Conservation (phyloP, 202 grass and related monocot species). For the Bolboschoenoplectus hybrid region DNA sequence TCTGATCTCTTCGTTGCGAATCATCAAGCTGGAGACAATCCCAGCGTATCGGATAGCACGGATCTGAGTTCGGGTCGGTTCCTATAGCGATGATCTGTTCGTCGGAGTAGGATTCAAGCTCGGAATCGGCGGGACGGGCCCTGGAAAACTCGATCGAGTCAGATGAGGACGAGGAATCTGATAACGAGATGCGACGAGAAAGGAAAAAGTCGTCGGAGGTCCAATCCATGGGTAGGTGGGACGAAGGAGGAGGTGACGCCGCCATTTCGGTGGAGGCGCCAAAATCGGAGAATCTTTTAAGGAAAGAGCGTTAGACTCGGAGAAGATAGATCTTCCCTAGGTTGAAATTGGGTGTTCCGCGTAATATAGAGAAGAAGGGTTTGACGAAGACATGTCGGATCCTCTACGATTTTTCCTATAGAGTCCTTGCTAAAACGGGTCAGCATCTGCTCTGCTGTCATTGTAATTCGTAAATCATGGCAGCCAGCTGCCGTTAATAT, state of each 20-base stretch:
- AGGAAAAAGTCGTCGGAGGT: slow-evolving; percentile 36
- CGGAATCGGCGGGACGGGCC: slow-evolving; percentile 20
- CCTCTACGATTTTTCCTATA: not conserved
- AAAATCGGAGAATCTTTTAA: slow-evolving; percentile 17
- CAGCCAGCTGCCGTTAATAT: too few species aligned
- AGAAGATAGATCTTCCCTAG: slow-evolving; percentile 24
- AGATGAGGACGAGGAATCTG: slow-evolving; percentile 20
- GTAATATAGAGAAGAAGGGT: slow-evolving; percentile 5
- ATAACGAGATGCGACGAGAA: slow-evolving; percentile 32
- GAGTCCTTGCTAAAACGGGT: not conserved
- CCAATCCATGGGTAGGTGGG: slow-evolving; percentile 27
- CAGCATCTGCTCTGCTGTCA: too few species aligned
- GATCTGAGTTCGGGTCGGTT: slow-evolving; percentile 39
- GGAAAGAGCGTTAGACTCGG: slow-evolving; percentile 20
- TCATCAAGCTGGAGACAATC: slow-evolving; percentile 65
- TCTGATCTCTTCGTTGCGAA: slow-evolving; percentile 46
- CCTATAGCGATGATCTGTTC: slow-evolving; percentile 47
- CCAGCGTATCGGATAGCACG: slow-evolving; percentile 48
- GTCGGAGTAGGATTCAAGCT: slow-evolving; percentile 58
- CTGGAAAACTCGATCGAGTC: slow-evolving; percentile 24
- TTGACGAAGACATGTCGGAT: not conserved
- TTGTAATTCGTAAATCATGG: too few species aligned
- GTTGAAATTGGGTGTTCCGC: not conserved
- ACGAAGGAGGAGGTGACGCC: slow-evolving; percentile 20
- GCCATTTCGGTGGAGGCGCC: slow-evolving; percentile 9